Percentiles rank a stretch among this genome's conserved stretches.
These are phyloP conservation scores for Sodiomyces alkalinus DNA, from an alignment of 2,329 filamentous ascomycete genomes.

Conservation along the genomic window DNA sequence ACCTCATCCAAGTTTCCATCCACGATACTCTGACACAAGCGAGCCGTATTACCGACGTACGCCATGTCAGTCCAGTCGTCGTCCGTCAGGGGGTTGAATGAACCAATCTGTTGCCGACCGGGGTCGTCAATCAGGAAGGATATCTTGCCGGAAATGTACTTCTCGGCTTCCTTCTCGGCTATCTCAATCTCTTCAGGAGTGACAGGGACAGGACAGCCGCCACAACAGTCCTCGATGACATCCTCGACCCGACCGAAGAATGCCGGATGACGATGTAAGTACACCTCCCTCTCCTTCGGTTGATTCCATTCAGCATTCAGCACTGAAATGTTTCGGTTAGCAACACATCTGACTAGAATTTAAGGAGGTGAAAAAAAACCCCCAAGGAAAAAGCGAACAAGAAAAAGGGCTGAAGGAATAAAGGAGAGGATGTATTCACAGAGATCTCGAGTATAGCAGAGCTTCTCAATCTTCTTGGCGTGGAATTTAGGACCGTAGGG, in stretches of 20 bases:
- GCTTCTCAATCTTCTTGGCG: conserved; percentile 62
- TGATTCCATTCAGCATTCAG: conserved; percentile 83
- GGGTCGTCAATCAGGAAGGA: conserved; percentile 69
- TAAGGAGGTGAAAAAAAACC: too few species aligned
- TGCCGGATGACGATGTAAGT: conserved; percentile 70
- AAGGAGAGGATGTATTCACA: too few species aligned
- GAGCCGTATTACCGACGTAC: conserved; percentile 65
- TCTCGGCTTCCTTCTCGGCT: conserved; percentile 56
- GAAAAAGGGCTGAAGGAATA: too few species aligned
- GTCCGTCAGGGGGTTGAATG: conserved; percentile 68
- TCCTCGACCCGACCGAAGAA: conserved; percentile 69
- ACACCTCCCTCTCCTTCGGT: conserved; percentile 55
- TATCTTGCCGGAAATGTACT: conserved; percentile 60
- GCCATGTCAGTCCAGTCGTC: conserved; percentile 87
- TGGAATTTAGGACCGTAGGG: conserved; percentile 48
- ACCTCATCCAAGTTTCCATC: conserved; percentile 58
- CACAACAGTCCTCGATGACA: conserved; percentile 69
- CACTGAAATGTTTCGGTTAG: too few species aligned
- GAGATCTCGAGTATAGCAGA: conserved; percentile 69
- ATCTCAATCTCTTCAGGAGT: conserved; percentile 59
- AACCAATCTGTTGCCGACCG: conserved; percentile 55
- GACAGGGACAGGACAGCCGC: conserved; percentile 53
- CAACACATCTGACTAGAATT: conserved; percentile 2
- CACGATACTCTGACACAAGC: conserved; percentile 68
- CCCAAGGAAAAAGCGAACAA: too few species aligned